A percentile compares a stretch with the other conserved stretches of the same genome.
phyloP scores from a whole-genome alignment of 495 filamentous ascomycete species.

The Astrothelium subdiscretum region DNA sequence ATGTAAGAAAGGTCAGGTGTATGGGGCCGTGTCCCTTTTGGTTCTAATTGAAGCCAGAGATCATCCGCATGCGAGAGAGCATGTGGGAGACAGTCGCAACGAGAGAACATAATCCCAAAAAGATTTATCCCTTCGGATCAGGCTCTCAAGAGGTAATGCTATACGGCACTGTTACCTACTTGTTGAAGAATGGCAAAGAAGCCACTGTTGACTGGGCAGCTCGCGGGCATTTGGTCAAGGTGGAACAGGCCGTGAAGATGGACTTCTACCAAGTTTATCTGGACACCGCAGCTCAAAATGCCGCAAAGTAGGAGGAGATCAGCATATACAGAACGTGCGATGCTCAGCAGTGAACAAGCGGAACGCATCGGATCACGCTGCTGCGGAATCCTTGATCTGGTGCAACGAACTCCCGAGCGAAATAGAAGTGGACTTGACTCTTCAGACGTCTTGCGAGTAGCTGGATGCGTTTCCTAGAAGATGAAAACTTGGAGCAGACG shows the following conservation, averaged over 20 bases:
- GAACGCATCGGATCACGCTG: neutral
- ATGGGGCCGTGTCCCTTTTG: neutral
- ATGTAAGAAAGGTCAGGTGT: constrained; percentile 15
- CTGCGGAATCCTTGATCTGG: no score
- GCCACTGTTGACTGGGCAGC: constrained; percentile 43
- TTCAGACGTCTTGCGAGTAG: no score
- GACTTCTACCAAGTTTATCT: constrained; percentile 57
- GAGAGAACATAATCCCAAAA: constrained; percentile 37
- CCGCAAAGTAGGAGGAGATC: neutral
- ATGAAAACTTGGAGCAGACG: no score
- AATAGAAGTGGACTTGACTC: no score
- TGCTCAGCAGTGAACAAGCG: neutral
- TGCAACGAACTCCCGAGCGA: no score
- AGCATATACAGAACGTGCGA: neutral
- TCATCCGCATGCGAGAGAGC: constrained; percentile 39
- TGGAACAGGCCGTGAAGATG: constrained; percentile 40
- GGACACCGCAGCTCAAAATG: constrained; percentile 14
- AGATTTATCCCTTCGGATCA: constrained; percentile 42
- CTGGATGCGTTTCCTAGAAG: no score
- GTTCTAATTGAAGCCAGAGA: constrained; percentile 30
- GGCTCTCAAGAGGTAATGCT: constrained; percentile 47
- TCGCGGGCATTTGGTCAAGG: constrained; percentile 39
- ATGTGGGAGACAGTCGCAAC: constrained; percentile 47
- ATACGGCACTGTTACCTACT: constrained; percentile 46
- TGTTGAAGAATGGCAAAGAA: constrained; percentile 38